A percentile compares a stretch with the other conserved stretches of the same genome.
Evolutionary conservation across 1,284 basidiomycete genomes (phyloP).

Genomic region (Tylopilus sp.): DNA sequence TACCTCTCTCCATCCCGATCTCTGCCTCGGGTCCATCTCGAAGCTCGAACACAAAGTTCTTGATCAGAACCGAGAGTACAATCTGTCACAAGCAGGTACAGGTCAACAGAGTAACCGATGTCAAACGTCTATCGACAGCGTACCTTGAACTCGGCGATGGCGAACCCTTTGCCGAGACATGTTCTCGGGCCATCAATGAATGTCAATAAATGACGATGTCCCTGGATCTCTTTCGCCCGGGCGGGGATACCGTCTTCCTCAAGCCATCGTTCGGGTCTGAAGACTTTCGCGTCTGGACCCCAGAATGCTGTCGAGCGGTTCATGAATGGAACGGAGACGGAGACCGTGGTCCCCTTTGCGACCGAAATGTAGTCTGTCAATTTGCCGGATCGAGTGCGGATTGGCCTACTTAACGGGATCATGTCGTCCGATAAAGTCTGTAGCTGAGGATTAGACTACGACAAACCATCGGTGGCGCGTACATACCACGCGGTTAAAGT

Average conservation of each 20-base stretch:
- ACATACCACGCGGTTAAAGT: constrained; percentile 55
- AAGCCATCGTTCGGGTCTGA: constrained; percentile 56
- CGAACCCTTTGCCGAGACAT: constrained; percentile 47
- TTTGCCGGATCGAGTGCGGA: constrained; percentile 51
- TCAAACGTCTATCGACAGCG: background rate
- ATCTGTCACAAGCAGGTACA: constrained; percentile 43
- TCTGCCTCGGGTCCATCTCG: constrained; percentile 51
- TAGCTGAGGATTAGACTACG: background rate
- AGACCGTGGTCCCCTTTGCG: constrained; percentile 56
- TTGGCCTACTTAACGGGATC: constrained; percentile 59
- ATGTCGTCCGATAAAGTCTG: constrained; percentile 63
- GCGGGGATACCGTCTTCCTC: constrained; percentile 30
- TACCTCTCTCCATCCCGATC: constrained; percentile 47
- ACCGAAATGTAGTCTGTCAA: constrained; percentile 53
- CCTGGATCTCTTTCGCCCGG: constrained; percentile 36
- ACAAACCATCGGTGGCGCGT: background rate
- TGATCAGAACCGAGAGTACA: constrained; percentile 57
- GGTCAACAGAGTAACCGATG: too few relatives aligned
- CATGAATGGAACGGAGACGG: constrained; percentile 53
- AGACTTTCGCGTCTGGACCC: constrained; percentile 52
- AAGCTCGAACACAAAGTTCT: constrained; percentile 59
- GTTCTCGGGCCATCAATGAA: constrained; percentile 43
- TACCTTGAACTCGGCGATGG: constrained; percentile 46
- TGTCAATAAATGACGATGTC: constrained; percentile 40
- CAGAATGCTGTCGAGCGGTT: constrained; percentile 63